phyloP scores from a whole-genome alignment of 2,329 filamentous ascomycete genomes.

The Beauveria sp. region DNA sequence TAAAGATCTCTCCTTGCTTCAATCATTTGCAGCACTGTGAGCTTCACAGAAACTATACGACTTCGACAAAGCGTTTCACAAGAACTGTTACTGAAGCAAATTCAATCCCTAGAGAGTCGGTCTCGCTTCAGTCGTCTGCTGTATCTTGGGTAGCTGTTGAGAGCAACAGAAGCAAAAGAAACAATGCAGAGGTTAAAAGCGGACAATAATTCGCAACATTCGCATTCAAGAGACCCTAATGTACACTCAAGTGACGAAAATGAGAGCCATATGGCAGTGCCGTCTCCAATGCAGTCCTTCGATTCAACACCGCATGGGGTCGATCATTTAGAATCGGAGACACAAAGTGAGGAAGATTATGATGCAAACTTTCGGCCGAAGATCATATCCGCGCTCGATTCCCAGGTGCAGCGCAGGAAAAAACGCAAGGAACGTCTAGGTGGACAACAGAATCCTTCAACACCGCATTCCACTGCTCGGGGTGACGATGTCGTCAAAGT shows the following conservation, averaged over 20 bases:
- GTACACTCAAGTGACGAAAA: not conserved
- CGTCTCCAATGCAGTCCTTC: not conserved
- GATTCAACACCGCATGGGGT: not conserved
- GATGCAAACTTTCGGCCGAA: slow-evolving; percentile 29
- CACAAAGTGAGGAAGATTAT: slow-evolving; percentile 39
- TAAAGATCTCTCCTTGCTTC: not conserved
- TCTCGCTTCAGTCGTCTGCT: not conserved
- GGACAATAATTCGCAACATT: not conserved
- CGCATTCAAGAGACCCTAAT: not conserved
- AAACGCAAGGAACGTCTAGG: not conserved
- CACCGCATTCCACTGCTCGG: not conserved
- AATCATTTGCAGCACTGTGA: not conserved
- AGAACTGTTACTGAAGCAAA: not conserved
- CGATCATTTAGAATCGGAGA: slow-evolving; percentile 26
- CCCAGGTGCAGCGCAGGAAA: not conserved
- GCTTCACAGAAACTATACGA: not conserved
- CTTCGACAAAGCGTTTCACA: not conserved
- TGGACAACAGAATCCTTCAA: not conserved
- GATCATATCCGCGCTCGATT: slow-evolving; percentile 12
- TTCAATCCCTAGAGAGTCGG: not conserved
- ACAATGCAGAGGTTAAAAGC: not conserved
- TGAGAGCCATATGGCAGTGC: not conserved
- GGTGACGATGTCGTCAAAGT: slow-evolving; percentile 5
- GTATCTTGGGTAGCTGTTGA: not conserved
- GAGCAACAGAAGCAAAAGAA: not conserved